Evolutionary conservation across 2,329 filamentous ascomycete species (phyloP).

Genomic region (Achaetomium macrosporum): DNA sequence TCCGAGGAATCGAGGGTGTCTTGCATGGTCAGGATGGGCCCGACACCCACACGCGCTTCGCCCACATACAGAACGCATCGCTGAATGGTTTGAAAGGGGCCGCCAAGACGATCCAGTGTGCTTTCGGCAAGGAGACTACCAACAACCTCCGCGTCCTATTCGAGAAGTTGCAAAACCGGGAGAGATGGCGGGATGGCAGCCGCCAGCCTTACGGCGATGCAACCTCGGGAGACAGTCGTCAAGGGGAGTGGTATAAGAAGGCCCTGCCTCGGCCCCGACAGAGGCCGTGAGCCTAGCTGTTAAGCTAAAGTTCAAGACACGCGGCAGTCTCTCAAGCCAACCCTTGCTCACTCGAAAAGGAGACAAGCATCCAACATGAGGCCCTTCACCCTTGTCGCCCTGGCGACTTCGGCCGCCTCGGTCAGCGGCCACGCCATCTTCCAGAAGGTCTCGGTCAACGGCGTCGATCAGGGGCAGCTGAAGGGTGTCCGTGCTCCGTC

Average conservation of each 20-base stretch:
- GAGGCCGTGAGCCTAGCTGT: neutral
- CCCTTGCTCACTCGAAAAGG: neutral
- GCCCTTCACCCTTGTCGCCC: constrained; percentile 17
- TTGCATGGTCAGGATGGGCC: constrained; percentile 1
- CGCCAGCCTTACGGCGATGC: neutral
- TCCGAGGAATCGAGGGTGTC: constrained; percentile 1
- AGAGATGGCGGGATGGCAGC: neutral
- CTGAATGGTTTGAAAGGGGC: constrained; percentile 4
- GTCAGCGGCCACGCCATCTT: constrained; percentile 26
- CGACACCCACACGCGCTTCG: neutral
- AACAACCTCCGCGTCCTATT: constrained; percentile 14
- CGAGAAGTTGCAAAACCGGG: constrained; percentile 11
- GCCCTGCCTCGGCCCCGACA: neutral
- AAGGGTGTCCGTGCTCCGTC: constrained; percentile 44
- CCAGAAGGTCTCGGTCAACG: constrained; percentile 41
- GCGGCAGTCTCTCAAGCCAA: neutral
- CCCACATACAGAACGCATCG: neutral
- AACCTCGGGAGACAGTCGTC: neutral
- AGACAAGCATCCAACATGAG: constrained; percentile 18
- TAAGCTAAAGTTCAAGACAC: neutral
- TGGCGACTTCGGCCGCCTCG: constrained; percentile 15
- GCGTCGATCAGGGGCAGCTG: constrained; percentile 43
- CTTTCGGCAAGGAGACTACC: constrained; percentile 13
- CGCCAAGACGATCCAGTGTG: constrained; percentile 14
- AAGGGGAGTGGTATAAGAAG: neutral